Percentiles rank a stretch among this genome's conserved stretches.
phyloP scores from a whole-genome alignment of 2,329 filamentous ascomycete genomes.

The Plectosphaerella cucumerina region DNA sequence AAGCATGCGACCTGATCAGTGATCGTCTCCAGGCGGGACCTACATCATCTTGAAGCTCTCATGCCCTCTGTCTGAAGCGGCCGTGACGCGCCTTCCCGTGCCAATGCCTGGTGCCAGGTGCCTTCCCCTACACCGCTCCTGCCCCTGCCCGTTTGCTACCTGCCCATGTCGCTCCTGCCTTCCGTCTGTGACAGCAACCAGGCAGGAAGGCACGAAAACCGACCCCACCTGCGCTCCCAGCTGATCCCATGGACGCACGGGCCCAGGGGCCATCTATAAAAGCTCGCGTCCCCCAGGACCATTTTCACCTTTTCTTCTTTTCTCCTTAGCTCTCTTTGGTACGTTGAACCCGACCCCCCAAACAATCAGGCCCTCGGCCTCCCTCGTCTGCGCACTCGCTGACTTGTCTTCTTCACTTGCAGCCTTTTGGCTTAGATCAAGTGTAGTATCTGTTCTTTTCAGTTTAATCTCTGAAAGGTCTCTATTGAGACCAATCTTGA shows the following conservation, averaged over 20 bases:
- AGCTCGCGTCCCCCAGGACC: neutral
- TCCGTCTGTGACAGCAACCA: too few species aligned
- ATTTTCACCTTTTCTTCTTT: constrained; percentile 37
- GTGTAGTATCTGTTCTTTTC: constrained; percentile 96
- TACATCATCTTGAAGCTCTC: too few species aligned
- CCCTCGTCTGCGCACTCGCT: constrained; percentile 2
- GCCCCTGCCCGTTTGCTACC: too few species aligned
- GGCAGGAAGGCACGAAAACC: too few species aligned
- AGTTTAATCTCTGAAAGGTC: constrained; percentile 93
- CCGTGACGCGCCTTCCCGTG: too few species aligned
- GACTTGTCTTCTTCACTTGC: neutral
- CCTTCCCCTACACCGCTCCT: too few species aligned
- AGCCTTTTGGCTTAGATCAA: constrained; percentile 76
- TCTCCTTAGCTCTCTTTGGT: constrained; percentile 49
- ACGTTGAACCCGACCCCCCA: neutral
- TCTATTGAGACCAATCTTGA: constrained; percentile 68
- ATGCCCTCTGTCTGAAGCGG: too few species aligned
- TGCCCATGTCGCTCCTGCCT: too few species aligned
- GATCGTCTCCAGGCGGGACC: neutral
- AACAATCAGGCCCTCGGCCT: neutral
- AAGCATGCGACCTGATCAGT: neutral
- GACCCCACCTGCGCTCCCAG: too few species aligned
- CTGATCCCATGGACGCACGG: neutral
- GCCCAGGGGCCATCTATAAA: neutral
- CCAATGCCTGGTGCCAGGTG: too few species aligned